Evolutionary conservation across 116 monocot genomes (phyloP), one percentile per base, ranked within the genome.

Genomic region (Papilionanthe hybrid): DNA sequence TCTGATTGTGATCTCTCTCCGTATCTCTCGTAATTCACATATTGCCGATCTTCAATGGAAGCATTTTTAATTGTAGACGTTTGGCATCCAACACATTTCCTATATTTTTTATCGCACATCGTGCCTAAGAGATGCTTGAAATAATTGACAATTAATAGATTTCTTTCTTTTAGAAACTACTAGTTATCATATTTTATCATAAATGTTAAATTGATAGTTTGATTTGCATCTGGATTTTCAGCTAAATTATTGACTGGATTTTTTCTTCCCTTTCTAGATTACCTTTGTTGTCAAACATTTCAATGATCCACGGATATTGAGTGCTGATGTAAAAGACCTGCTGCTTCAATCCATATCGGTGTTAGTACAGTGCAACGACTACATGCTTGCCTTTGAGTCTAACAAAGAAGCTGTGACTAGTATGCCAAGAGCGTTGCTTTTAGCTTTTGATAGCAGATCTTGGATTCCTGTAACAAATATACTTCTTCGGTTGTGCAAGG

Each of bases 381-480:
- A 84, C 79, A 81, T 98, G 81, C 68, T 82, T 82, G 89, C 85
- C 25, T 93, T 98, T 78, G 97, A 98, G 87, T 85, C 76, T 75
- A 98, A 94, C 68, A 85, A 84, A 60, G 90, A 89, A 86, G 97
- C 94, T 72, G 72, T 94, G 53, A 77, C 86, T 77, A 91, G 90
- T 72, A 83, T 98, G 92, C 93, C 97, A 27, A 88, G 82, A 77
- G 87, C 92, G 43, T 87, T 98, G 72, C 76, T 98, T 42, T 78
- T 78, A 76, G 86, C 97, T 58, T 98, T 98, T 88, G 92, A 98
- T 77, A 92, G 92, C 82, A 85, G 94, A 82, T 98, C 94, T 25
- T 98, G 97, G 97, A 94, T 94, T 80, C 91, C 92, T 5, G 94
- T 94, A 74, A 88, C 97, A 30, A 94, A 92, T 67, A 92, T 98